Evolutionary conservation across 768 basidiomycete genomes (phyloP).

Genomic region (Psilocybe sp.): DNA sequence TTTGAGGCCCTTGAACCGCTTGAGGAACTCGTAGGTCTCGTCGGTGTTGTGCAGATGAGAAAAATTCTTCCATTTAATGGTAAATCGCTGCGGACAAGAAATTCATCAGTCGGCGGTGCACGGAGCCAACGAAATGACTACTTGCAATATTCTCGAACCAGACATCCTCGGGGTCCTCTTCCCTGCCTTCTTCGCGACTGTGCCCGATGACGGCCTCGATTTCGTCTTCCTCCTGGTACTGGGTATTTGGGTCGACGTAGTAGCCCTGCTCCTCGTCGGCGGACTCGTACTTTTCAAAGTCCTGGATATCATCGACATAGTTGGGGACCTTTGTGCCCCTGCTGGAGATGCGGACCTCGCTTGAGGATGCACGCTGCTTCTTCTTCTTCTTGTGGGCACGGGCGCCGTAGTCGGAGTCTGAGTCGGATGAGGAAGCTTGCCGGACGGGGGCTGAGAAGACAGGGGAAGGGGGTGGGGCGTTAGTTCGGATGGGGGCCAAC

Average conservation of each 20-base stretch:
- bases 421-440: slow-evolving; percentile 63
- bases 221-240: slow-evolving; percentile 74
- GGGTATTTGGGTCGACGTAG: slow-evolving; percentile 49
- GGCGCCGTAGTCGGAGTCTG: slow-evolving; percentile 84
- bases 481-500: slow-evolving; percentile 15
- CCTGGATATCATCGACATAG: slow-evolving; percentile 79
- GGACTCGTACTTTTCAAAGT: slow-evolving; percentile 69
- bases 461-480: not conserved
- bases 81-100: slow-evolving; percentile 71
- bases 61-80: slow-evolving; percentile 99
- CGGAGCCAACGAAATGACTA: slow-evolving; percentile 11
- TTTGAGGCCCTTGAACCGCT: slow-evolving; percentile 92
- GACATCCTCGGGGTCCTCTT: slow-evolving; percentile 73
- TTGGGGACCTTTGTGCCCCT: slow-evolving; percentile 79
- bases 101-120: slow-evolving; percentile 13
- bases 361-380: slow-evolving; percentile 50
- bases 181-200: slow-evolving; percentile 78
- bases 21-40: slow-evolving; percentile 94
- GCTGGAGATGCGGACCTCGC: slow-evolving; percentile 78
- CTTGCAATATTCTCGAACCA: slow-evolving; percentile 87
- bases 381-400: slow-evolving; percentile 85
- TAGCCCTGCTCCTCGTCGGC: slow-evolving; percentile 61
- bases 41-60: slow-evolving; percentile 99
- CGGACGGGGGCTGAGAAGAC: slow-evolving; percentile 46
- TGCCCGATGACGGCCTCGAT: slow-evolving; percentile 92